These are phyloP conservation scores for Parafenestella ontariensis DNA, from an alignment of 2,329 filamentous ascomycete genomes.

Conservation along the genomic window DNA sequence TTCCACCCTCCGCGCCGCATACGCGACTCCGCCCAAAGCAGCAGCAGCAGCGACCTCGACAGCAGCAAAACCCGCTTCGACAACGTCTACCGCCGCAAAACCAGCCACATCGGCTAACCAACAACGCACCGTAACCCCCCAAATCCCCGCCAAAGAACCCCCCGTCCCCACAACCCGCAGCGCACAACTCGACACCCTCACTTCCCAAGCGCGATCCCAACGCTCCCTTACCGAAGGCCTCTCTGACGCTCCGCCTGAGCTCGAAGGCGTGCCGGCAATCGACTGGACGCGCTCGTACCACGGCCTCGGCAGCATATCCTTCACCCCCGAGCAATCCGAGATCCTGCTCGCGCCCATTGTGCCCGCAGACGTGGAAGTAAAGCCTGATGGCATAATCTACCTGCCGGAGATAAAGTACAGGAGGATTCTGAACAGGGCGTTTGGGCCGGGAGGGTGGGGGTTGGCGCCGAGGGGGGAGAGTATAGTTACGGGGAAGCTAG, in stretches of 20 bases:
- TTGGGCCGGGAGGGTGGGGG: constrained; percentile 96
- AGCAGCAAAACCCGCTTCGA: constrained; percentile 20
- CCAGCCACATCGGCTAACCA: constrained; percentile 23
- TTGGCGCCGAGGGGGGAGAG: constrained; percentile 86
- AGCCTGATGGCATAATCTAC: constrained; percentile 96
- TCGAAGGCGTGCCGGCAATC: constrained; percentile 62
- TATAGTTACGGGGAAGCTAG: constrained; percentile 78
- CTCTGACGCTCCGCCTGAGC: constrained; percentile 56
- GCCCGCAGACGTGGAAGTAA: constrained; percentile 87
- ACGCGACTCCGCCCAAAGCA: constrained; percentile 27
- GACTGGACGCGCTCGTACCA: constrained; percentile 89
- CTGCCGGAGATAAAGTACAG: constrained; percentile 98
- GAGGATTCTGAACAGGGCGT: constrained; percentile 85
- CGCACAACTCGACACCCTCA: constrained; percentile 33
- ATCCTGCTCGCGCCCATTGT: constrained; percentile 73
- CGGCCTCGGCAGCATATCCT: constrained; percentile 74
- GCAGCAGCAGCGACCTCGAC: constrained; percentile 16
- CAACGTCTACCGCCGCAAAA: constrained; percentile 15
- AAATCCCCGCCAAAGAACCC: constrained; percentile 40
- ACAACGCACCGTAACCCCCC: constrained; percentile 36
- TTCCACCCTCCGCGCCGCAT: constrained; percentile 31
- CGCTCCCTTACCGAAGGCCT: constrained; percentile 59
- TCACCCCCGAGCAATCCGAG: constrained; percentile 71
- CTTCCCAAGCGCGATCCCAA: constrained; percentile 34
- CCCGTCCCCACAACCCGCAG: constrained; percentile 43